Percentiles rank a stretch among this genome's conserved stretches.
These are phyloP conservation scores for Ambrosia trifida DNA, from an alignment of 129 eudicot genomes.

Conservation along the genomic window DNA sequence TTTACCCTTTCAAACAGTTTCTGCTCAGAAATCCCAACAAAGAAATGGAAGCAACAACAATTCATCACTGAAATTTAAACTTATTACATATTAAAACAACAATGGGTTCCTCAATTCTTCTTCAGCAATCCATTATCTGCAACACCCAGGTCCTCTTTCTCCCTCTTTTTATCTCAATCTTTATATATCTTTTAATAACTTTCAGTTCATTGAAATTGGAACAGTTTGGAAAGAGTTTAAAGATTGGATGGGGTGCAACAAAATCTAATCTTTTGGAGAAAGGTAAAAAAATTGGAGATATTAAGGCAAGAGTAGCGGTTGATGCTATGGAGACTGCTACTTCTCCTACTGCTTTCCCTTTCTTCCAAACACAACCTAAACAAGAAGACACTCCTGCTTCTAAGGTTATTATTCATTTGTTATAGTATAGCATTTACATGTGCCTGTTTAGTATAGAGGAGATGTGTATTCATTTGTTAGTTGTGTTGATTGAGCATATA, in stretches of 20 bases:
- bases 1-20: constrained; percentile 12
- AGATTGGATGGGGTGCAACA: constrained; percentile 27
- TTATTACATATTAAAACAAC: background rate
- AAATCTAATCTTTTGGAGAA: constrained; percentile 13
- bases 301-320: constrained; percentile 33
- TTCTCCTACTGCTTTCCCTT: constrained; percentile 49
- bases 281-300: constrained; percentile 30
- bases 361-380: constrained; percentile 40
- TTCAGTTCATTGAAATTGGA: constrained; percentile 2
- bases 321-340: constrained; percentile 31
- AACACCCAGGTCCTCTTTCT: constrained; percentile 34
- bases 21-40: constrained; percentile 19
- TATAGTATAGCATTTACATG: background rate
- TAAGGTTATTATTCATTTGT: constrained; percentile 20
- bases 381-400: constrained; percentile 58
- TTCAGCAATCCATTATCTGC: constrained; percentile 47
- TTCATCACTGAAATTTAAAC: constrained; percentile 8
- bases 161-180: constrained; percentile 11
- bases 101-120: constrained; percentile 48
- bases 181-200: background rate
- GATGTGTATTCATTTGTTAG: too few relatives aligned
- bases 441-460: too few relatives aligned
- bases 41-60: constrained; percentile 13
- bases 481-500: too few relatives aligned
- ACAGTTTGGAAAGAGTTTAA: constrained; percentile 38